Evolutionary conservation across 140 eudicot genomes (phyloP).

Genomic region (Anethum foeniculum): DNA sequence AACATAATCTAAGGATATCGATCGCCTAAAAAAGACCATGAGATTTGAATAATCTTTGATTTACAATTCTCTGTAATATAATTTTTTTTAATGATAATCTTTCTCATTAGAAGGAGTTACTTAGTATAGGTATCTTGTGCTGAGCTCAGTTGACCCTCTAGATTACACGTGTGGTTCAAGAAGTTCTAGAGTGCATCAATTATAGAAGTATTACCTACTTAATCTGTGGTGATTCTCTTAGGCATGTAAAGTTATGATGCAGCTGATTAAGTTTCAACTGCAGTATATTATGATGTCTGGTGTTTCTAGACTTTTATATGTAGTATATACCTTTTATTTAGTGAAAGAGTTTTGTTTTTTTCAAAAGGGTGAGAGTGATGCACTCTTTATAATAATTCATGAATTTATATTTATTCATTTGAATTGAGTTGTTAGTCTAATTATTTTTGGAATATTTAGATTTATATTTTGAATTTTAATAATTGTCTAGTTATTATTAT

Average conservation of each 20-base stretch:
- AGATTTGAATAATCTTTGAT: neutral
- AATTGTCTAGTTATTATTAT: no score
- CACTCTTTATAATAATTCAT: no score
- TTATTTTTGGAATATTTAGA: no score
- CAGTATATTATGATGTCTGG: neutral
- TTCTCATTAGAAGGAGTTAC: neutral
- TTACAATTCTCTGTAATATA: neutral
- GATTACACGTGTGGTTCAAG: slow-evolving; percentile 65
- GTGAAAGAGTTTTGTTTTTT: no score
- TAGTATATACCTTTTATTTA: no score
- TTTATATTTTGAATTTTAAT: no score
- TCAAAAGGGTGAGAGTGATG: no score
- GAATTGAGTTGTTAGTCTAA: no score
- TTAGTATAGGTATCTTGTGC: slow-evolving; percentile 47
- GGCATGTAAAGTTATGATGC: neutral
- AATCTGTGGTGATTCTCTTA: neutral
- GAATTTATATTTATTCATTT: no score
- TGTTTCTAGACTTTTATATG: neutral
- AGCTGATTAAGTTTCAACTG: neutral
- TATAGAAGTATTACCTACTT: slow-evolving; percentile 9
- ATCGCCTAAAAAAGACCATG: neutral
- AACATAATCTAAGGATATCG: neutral
- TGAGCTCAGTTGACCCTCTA: slow-evolving; percentile 55
- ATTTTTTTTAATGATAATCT: neutral
- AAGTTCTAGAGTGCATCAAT: slow-evolving; percentile 23